Base-by-base conservation (phyloP, 2,329 filamentous ascomycete species). In the Byssoonygena ceratinophila region DNA sequence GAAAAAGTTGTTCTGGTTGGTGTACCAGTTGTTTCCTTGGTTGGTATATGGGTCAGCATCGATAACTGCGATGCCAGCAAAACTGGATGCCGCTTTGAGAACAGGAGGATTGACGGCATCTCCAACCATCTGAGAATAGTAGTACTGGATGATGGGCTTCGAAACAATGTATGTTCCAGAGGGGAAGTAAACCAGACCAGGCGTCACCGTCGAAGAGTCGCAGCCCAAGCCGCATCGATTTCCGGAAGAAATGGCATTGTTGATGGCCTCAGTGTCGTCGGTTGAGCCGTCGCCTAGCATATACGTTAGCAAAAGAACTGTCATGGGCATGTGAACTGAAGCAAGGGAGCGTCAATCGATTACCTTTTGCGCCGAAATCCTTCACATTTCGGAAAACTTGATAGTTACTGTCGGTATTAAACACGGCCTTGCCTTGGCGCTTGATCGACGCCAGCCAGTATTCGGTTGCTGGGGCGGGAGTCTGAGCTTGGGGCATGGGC, bases 111-210 rank as follows among this genome's bases (percentile, higher is more conserved):
- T 74, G 61, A 79, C 64, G 46, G 84, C 82, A 72, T 97, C 89
- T 53, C 91, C 91, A 32, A 96, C 76, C 56, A 97, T 80, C 67
- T 96, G 89, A 8, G 90, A 94, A 74, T 95, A 95, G 76, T 97
- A 97, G 69, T 84, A 59, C 66, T 89, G 84, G 48, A 89, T 71
- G 59, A 97, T 80, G 20, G 91, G 87, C 62, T 75, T 78, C 65
- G 82, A 87, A 60, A 97, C 83, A 16, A 85, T 64, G 64, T 96
- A 97, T 53, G 82, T 94, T 59, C 91, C 90, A 9, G 87, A 76
- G 36, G 89, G 90, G 74, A 97, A 94, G 74, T 94, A 97, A 50
- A 97, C 81, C 12, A 97, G 73, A 23, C 87, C 91, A 0, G 91
- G 91, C 1, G 82, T 81, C n/a, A 79, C 79, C 2, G 91, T 97